Conservation (phyloP, 192 early-diverging fungal species). For the Phlyctochytrium planicorne region DNA sequence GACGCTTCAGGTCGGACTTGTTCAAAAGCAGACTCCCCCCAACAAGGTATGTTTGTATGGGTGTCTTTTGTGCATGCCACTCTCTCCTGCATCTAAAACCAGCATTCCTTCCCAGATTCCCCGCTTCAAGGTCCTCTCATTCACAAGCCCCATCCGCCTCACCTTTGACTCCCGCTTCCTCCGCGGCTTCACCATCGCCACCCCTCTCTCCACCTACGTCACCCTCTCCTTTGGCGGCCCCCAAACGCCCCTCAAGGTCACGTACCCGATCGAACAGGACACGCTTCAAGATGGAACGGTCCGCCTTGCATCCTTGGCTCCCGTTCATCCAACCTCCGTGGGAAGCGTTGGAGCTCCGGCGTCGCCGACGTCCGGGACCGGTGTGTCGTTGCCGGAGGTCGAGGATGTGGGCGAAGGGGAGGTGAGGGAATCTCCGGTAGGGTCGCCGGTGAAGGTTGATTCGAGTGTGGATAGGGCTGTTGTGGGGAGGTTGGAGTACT, state of each 20-base stretch:
- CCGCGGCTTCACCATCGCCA: slow-evolving; percentile 29
- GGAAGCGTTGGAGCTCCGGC: not conserved
- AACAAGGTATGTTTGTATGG: slow-evolving; percentile 8
- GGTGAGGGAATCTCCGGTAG: not conserved
- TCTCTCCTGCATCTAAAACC: not conserved
- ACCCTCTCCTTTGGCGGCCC: slow-evolving; percentile 26
- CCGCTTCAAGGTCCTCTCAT: slow-evolving; percentile 35
- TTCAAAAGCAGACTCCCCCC: slow-evolving; percentile 25
- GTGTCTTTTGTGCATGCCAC: not conserved
- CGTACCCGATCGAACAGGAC: slow-evolving; percentile 30
- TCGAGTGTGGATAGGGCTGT: slow-evolving; percentile 10
- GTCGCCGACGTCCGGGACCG: not conserved
- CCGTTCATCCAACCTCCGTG: not conserved
- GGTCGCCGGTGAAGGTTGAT: slow-evolving; percentile 8
- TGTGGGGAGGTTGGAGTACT: slow-evolving; percentile 29
- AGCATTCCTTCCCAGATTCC: too few relatives aligned
- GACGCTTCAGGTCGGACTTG: slow-evolving; percentile 39
- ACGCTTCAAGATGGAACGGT: not conserved
- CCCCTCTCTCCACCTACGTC: slow-evolving; percentile 30
- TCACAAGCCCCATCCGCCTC: slow-evolving; percentile 14
- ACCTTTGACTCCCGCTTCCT: slow-evolving; percentile 36
- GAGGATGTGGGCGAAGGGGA: not conserved
- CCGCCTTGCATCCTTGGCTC: not conserved
- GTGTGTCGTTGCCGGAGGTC: not conserved
- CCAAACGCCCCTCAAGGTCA: slow-evolving; percentile 25